phyloP scores from a whole-genome alignment of 1,284 basidiomycete species.

The Exobasidium rhododendri region DNA sequence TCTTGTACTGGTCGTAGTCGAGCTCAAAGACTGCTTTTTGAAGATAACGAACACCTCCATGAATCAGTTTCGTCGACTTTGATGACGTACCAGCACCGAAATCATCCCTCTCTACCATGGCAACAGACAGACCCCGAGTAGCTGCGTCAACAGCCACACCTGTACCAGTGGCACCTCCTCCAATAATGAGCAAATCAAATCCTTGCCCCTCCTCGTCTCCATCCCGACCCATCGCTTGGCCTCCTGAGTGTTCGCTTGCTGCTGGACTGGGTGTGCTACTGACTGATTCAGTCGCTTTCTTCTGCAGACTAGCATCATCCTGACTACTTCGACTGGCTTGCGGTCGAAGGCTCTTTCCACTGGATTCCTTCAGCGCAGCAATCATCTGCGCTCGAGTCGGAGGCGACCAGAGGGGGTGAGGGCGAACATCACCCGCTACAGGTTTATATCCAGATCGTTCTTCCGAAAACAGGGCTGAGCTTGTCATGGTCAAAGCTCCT shows the following conservation, averaged over 20 bases:
- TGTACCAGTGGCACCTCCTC: slow-evolving; percentile 86
- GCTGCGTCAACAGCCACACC: slow-evolving; percentile 93
- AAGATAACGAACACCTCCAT: slow-evolving; percentile 94
- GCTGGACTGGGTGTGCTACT: slow-evolving; percentile 46
- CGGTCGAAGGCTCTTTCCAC: slow-evolving; percentile 40
- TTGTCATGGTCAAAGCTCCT: neutral
- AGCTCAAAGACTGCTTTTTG: slow-evolving; percentile 95
- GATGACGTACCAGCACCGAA: slow-evolving; percentile 91
- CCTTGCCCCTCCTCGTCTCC: slow-evolving; percentile 44
- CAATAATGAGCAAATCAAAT: slow-evolving; percentile 75
- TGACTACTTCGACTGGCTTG: slow-evolving; percentile 27
- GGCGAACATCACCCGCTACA: slow-evolving; percentile 35
- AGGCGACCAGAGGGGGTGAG: slow-evolving; percentile 49
- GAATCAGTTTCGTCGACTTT: slow-evolving; percentile 95
- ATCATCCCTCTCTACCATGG: slow-evolving; percentile 88
- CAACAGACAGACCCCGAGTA: slow-evolving; percentile 84
- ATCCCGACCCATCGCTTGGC: slow-evolving; percentile 19
- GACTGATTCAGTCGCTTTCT: slow-evolving; percentile 29
- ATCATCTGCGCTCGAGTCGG: slow-evolving; percentile 53
- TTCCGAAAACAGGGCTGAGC: neutral
- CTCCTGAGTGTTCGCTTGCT: slow-evolving; percentile 28
- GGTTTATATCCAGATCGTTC: slow-evolving; percentile 1
- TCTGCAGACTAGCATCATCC: slow-evolving; percentile 32
- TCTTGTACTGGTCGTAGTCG: slow-evolving; percentile 82
- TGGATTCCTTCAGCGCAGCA: slow-evolving; percentile 48